Conservation (phyloP, 2,329 filamentous ascomycete species). For the Fusarium albosuccineum region DNA sequence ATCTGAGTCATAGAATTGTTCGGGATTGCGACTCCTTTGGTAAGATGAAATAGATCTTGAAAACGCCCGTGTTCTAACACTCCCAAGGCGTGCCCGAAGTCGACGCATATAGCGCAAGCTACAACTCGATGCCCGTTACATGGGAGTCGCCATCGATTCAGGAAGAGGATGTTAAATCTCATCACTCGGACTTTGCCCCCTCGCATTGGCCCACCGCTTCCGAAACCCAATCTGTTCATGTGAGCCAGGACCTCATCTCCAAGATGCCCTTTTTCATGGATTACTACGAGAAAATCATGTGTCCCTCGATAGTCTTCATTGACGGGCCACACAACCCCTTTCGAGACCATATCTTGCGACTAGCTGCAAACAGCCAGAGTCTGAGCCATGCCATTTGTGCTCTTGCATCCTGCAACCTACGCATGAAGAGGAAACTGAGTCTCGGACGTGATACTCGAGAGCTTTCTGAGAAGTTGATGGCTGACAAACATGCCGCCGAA, state of each 20-base stretch:
- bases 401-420: slow-evolving; percentile 87
- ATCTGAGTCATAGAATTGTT: slow-evolving; percentile 65
- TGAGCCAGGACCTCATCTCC: slow-evolving; percentile 75
- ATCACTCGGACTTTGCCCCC: slow-evolving; percentile 59
- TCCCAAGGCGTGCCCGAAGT: slow-evolving; percentile 65
- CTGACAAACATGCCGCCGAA: slow-evolving; percentile 61
- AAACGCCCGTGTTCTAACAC: slow-evolving; percentile 54
- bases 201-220: slow-evolving; percentile 63
- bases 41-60: slow-evolving; percentile 57
- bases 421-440: slow-evolving; percentile 82
- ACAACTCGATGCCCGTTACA: slow-evolving; percentile 60
- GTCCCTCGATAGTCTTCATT: slow-evolving; percentile 90
- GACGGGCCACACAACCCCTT: slow-evolving; percentile 90
- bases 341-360: slow-evolving; percentile 81
- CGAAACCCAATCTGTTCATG: slow-evolving; percentile 61
- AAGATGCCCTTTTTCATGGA: slow-evolving; percentile 91
- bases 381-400: slow-evolving; percentile 95
- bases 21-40: slow-evolving; percentile 69
- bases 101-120: slow-evolving; percentile 65
- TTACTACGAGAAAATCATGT: slow-evolving; percentile 94
- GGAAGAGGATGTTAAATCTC: slow-evolving; percentile 60
- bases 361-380: slow-evolving; percentile 82
- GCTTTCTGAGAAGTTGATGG: slow-evolving; percentile 60
- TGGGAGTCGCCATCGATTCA: slow-evolving; percentile 59
- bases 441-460: slow-evolving; percentile 69